These are phyloP conservation scores for Stagonosporopsis cucurbitacearum DNA, from an alignment of 2,329 filamentous ascomycete genomes.

Conservation along the genomic window DNA sequence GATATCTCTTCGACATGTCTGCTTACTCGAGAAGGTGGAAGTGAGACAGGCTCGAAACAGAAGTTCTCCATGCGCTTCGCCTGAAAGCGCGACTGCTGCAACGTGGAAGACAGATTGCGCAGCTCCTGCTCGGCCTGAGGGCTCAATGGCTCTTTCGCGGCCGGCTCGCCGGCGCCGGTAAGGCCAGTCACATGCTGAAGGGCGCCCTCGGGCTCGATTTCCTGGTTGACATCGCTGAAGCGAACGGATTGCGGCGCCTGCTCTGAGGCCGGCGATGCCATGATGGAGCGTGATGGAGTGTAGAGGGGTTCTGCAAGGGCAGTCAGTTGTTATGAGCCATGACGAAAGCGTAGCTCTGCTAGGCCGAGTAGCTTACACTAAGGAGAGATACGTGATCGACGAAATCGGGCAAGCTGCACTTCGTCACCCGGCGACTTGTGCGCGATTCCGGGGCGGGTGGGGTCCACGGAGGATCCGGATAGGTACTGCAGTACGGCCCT, in stretches of 20 bases:
- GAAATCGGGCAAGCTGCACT: slow-evolving; percentile 23
- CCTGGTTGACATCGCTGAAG: slow-evolving; percentile 50
- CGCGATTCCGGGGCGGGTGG: slow-evolving; percentile 11
- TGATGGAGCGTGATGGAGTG: slow-evolving; percentile 22
- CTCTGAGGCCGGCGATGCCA: slow-evolving; percentile 36
- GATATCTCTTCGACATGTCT: slow-evolving; percentile 11
- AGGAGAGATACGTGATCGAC: slow-evolving; percentile 21
- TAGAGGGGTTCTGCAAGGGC: slow-evolving; percentile 14
- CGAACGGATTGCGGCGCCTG: slow-evolving; percentile 45
- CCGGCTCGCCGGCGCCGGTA: slow-evolving; percentile 27
- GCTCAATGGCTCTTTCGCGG: slow-evolving; percentile 42
- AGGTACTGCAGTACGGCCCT: neutral
- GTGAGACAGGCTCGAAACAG: slow-evolving; percentile 87
- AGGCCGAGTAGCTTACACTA: slow-evolving; percentile 25
- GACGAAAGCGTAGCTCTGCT: slow-evolving; percentile 30
- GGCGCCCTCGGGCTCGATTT: slow-evolving; percentile 46
- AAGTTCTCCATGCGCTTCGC: slow-evolving; percentile 84
- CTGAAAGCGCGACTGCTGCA: slow-evolving; percentile 79
- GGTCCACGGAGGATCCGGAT: slow-evolving; percentile 20
- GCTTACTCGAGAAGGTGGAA: slow-evolving; percentile 83
- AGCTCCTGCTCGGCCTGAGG: slow-evolving; percentile 67
- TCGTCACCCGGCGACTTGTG: slow-evolving; percentile 17
- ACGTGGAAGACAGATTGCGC: slow-evolving; percentile 71
- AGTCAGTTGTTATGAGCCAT: slow-evolving; percentile 22
- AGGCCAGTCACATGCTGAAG: slow-evolving; percentile 44